These are phyloP conservation scores for Penicillium steckii DNA, from an alignment of 495 filamentous ascomycete genomes.

Conservation along the genomic window DNA sequence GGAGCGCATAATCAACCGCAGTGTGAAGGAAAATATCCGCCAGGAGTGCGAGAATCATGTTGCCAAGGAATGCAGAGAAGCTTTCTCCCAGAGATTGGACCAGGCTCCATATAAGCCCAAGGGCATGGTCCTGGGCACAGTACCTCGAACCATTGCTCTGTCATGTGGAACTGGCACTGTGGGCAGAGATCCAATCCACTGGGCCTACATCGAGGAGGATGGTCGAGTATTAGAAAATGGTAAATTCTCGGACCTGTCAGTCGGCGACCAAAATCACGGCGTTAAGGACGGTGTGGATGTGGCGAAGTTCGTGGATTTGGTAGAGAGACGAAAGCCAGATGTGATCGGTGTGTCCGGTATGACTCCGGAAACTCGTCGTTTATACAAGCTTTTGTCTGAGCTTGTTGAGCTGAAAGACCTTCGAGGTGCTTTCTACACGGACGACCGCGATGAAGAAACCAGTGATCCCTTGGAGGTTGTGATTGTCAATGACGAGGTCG, in stretches of 20 bases:
- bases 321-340: slow-evolving; percentile 77
- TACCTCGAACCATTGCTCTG: slow-evolving; percentile 80
- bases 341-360: slow-evolving; percentile 90
- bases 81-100: slow-evolving; percentile 83
- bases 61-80: slow-evolving; percentile 75
- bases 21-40: slow-evolving; percentile 88
- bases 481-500: slow-evolving; percentile 94
- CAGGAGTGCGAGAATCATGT: slow-evolving; percentile 90
- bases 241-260: slow-evolving; percentile 73
- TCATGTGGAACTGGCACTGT: slow-evolving; percentile 75
- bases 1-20: slow-evolving; percentile 79
- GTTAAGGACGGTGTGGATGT: slow-evolving; percentile 61
- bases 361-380: slow-evolving; percentile 78
- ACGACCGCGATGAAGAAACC: slow-evolving; percentile 56
- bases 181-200: slow-evolving; percentile 76
- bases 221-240: slow-evolving; percentile 85
- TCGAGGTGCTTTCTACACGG: slow-evolving; percentile 69
- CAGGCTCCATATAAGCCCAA: slow-evolving; percentile 95
- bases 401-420: slow-evolving; percentile 74
- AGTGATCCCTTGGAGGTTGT: slow-evolving; percentile 79
- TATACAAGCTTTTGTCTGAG: slow-evolving; percentile 74
- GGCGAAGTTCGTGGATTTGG: slow-evolving; percentile 67
- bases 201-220: slow-evolving; percentile 91
- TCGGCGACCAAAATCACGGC: slow-evolving; percentile 65
- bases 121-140: slow-evolving; percentile 86